Conservation (phyloP, 371 early-diverging fungal genomes). For the Mortierella sp. region DNA sequence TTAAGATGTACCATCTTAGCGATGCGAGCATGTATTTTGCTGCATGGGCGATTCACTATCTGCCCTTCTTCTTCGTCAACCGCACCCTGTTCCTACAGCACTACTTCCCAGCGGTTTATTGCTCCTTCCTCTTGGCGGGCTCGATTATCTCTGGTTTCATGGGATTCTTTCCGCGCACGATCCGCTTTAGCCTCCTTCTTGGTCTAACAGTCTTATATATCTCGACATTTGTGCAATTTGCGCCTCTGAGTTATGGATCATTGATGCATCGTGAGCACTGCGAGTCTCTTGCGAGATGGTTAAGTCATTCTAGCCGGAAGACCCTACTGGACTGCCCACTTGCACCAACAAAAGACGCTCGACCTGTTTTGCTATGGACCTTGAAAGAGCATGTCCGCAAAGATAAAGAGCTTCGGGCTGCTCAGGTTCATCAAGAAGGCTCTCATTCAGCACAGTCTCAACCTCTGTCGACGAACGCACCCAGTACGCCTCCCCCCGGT, state of each 20-base stretch:
- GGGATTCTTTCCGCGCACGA: conserved; percentile 3
- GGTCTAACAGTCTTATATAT: not conserved
- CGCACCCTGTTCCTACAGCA: conserved; percentile 27
- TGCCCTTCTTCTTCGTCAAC: conserved; percentile 24
- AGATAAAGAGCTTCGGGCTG: not conserved
- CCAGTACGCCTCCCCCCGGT: not conserved
- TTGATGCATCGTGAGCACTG: conserved; percentile 16
- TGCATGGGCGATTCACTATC: conserved; percentile 27
- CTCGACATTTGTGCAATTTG: conserved; percentile 1
- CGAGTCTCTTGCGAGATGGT: not conserved
- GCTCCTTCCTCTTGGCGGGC: conserved; percentile 26
- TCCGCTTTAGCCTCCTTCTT: conserved; percentile 3
- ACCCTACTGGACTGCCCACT: conserved; percentile 17
- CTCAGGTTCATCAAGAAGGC: no score
- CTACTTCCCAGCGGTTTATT: conserved; percentile 38
- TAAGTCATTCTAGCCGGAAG: not conserved
- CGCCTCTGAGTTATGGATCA: conserved; percentile 29
- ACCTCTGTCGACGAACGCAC: no score
- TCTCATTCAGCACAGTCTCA: no score
- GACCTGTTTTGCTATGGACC: not conserved
- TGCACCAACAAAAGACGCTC: not conserved
- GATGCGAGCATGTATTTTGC: conserved; percentile 16
- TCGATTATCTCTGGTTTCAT: conserved; percentile 19
- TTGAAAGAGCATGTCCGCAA: not conserved
- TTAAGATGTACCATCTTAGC: conserved; percentile 12